Evolutionary conservation across 441 rosid species (phyloP), one percentile per base, ranked within the genome.

Genomic region (Aleurites moluccanus): DNA sequence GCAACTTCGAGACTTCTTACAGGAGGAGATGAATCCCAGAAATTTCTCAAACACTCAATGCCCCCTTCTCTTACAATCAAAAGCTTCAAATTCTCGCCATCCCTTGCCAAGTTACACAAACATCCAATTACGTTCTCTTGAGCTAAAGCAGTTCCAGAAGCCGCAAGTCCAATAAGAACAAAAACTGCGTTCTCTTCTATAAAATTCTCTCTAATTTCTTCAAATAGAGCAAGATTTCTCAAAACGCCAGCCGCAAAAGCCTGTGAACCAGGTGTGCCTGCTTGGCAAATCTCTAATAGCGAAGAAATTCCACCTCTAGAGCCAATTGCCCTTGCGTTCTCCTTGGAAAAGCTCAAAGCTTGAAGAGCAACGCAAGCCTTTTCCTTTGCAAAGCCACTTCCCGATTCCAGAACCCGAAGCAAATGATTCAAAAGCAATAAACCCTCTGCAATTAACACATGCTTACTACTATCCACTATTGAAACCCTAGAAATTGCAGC

Each of bases 291-390:
- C 71, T 93, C 93, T 60, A 95, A 73, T 0, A 95, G 81, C 49
- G 98, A 88, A 14, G 92, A 89, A 83, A 95, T 84, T 38, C 97
- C 98, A 53, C 99, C 97, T 84, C 98, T 85, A 13, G 86, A 89
- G 10, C 96, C 97, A 21, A 95, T 88, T 0, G 95, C 91, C 74
- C 97, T 87, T 0, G 92, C 97, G 73, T 90, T 90, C 72, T 91
- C 97, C 71, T 85, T 93, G 0, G 95, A 89, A 44, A 84, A 70
- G 69, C 87, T 91, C 35, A 93, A 70, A 27, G 90, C 86, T 78
- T 84, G 93, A 25, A 93, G 81, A 42, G 95, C 90, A 49, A 88
- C 49, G 78, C 98, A 93, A 44, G 97, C 93, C 38, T 88, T 90
- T 80, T 90, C 95, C 80, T 85, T 89, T 0, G 92, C 90, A 71